Evolutionary conservation across 1,139 yeast species (phyloP).

Genomic region (Geotrichum phurueaensis): DNA sequence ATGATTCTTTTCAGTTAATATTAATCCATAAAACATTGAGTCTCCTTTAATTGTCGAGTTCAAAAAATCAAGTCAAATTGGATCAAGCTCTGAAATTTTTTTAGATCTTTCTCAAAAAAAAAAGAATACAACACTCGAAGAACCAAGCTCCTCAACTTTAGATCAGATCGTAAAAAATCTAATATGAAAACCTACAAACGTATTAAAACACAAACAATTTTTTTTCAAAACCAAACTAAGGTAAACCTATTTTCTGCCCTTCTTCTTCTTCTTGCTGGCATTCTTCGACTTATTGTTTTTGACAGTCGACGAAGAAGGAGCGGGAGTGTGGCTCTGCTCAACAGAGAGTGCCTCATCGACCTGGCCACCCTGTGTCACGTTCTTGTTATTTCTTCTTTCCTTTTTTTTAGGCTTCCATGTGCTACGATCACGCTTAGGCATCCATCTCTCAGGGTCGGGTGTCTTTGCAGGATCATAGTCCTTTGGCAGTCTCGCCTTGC

Average conservation of each 20-base stretch:
- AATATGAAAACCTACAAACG: not conserved
- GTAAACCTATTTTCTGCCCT: slow-evolving; percentile 37
- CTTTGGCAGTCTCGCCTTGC: slow-evolving; percentile 38
- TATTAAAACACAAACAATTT: not conserved
- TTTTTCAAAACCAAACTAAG: not conserved
- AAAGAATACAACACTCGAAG: not conserved
- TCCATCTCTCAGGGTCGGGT: slow-evolving; percentile 78
- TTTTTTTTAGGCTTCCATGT: slow-evolving; percentile 67
- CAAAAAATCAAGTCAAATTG: not conserved
- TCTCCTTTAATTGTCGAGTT: not conserved
- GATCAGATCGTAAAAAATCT: not conserved
- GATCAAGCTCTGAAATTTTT: not conserved
- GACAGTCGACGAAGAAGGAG: slow-evolving; percentile 25
- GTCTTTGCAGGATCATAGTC: slow-evolving; percentile 37
- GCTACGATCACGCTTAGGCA: slow-evolving; percentile 79
- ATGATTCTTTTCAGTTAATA: too few species aligned
- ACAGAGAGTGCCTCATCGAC: slow-evolving; percentile 44
- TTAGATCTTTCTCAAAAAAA: too few species aligned
- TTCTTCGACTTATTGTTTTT: slow-evolving; percentile 30
- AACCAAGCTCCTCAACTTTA: not conserved
- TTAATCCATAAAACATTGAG: too few species aligned
- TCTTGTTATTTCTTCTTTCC: slow-evolving; percentile 40
- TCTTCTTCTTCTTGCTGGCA: slow-evolving; percentile 47
- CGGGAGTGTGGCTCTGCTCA: slow-evolving; percentile 37
- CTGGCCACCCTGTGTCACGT: slow-evolving; percentile 63